Percentiles rank a stretch among this genome's conserved stretches.
Evolutionary conservation across 805 yeast species (phyloP).

Genomic region (Kluyveromyces siamensis): DNA sequence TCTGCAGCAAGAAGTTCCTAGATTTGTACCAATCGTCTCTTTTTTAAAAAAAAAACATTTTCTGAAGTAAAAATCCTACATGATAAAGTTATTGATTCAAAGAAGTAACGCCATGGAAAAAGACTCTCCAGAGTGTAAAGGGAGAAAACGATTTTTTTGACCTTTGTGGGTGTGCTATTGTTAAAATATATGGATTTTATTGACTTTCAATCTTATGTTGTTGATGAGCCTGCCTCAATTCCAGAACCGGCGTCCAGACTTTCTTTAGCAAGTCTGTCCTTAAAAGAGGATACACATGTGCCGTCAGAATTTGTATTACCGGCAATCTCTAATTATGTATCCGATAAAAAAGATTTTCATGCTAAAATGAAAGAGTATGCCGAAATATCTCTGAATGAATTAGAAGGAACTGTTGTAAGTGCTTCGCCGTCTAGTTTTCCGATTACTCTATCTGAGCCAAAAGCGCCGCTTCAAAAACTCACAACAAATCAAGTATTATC

Average conservation of each 20-base stretch:
- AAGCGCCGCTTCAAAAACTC: slow-evolving; percentile 2
- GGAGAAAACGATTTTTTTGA: background rate
- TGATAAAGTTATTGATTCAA: too few relatives aligned
- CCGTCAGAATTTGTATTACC: background rate
- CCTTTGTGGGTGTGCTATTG: background rate
- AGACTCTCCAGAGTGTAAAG: background rate
- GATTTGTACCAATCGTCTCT: too few relatives aligned
- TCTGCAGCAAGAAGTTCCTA: too few relatives aligned
- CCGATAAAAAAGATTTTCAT: slow-evolving; percentile 6
- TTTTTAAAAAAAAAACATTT: too few relatives aligned
- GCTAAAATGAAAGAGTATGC: slow-evolving; percentile 18
- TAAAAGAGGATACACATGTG: background rate
- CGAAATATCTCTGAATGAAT: slow-evolving; percentile 4
- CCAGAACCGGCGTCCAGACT: slow-evolving; percentile 14
- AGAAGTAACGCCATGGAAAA: too few relatives aligned
- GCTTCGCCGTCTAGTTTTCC: background rate
- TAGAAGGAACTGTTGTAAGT: background rate
- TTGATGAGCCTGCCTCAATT: slow-evolving; percentile 21
- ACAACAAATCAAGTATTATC: slow-evolving; percentile 20
- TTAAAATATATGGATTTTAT: slow-evolving; percentile 31
- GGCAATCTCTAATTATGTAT: background rate
- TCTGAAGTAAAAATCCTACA: too few relatives aligned
- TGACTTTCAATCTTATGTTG: slow-evolving; percentile 40
- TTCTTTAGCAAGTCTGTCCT: slow-evolving; percentile 1
- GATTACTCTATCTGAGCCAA: background rate